Base-by-base conservation (phyloP, 2,329 filamentous ascomycete genomes). In the Phialophora chinensis region DNA sequence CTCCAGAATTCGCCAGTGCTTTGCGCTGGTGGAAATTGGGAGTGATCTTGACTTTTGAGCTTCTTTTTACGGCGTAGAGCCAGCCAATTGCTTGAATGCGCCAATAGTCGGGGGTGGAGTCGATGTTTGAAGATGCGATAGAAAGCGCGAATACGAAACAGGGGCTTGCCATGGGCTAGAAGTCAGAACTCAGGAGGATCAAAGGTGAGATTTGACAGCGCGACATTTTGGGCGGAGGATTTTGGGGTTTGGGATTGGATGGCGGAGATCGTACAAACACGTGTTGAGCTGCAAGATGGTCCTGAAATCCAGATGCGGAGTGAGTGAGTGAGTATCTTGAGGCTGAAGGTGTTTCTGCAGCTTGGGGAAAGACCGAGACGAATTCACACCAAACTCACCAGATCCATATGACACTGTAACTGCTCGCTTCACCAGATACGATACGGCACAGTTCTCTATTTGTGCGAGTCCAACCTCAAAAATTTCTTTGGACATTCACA, bases 21-120 rank as follows among this genome's bases (percentile, higher is more conserved):
- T 58, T 58, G 61, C 62, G 66, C 66, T 62, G 61, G 66, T 67
- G 66, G 66, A 67, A 67, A 67, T 67, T 67, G 58, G 42, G 33
- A 64, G 20, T n/a, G 33, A 44, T 57, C 50, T 64, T 53, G 49
- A 62, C 31, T 49, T 57, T 62, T 67, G 65, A 63, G 55, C 55
- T 57, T 59, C 60, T 56, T 52, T 44, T 14, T 20, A 7, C 2
- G 23, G 60, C 38, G 23, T 31, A 47, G 31, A 49, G 55, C 55
- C 59, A 52, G 25, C 63, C 59, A 61, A 53, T 61, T 61, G 49
- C 49, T 53, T 61, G 44, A 53, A 14, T 35, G 62, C 49, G 50
- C 63, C 57, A 62, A 57, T 57, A n/a, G 35, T 57, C n/a, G 31
- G 38, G 50, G 54, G 59, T 54, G 63, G 58, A 57, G 63, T n/a